These are phyloP conservation scores for Kazachstania martiniae DNA, from an alignment of 805 yeast species.

Conservation along the genomic window DNA sequence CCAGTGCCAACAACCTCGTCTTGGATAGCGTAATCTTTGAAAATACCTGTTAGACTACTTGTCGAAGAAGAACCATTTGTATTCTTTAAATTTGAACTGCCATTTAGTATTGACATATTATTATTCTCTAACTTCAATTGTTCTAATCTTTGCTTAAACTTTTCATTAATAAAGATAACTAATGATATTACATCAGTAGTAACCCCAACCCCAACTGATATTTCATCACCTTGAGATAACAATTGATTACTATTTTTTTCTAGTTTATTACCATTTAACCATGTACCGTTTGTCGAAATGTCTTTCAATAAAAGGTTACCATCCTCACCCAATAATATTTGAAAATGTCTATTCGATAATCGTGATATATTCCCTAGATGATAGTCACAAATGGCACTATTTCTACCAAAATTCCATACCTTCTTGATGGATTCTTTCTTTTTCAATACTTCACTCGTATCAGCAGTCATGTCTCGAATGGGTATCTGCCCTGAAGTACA, in stretches of 20 bases:
- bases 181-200: conserved; percentile 50
- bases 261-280: conserved; percentile 60
- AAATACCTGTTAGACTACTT: conserved; percentile 35
- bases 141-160: conserved; percentile 21
- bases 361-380: conserved; percentile 50
- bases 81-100: not conserved
- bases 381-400: conserved; percentile 51
- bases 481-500: conserved; percentile 49
- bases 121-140: conserved; percentile 6
- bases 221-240: conserved; percentile 85
- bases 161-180: conserved; percentile 35
- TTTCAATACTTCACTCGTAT: conserved; percentile 18
- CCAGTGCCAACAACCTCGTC: conserved; percentile 92
- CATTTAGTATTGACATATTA: conserved; percentile 1
- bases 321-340: conserved; percentile 53
- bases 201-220: conserved; percentile 81
- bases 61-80: not conserved
- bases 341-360: conserved; percentile 65
- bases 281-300: conserved; percentile 86
- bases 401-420: conserved; percentile 70
- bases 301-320: conserved; percentile 45
- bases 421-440: conserved; percentile 23
- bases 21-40: conserved; percentile 61
- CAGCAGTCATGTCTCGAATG: conserved; percentile 35
- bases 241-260: conserved; percentile 73